A percentile compares a stretch with the other conserved stretches of the same genome.
phyloP scores from a whole-genome alignment of 116 monocot species.

The Zostera marina region DNA sequence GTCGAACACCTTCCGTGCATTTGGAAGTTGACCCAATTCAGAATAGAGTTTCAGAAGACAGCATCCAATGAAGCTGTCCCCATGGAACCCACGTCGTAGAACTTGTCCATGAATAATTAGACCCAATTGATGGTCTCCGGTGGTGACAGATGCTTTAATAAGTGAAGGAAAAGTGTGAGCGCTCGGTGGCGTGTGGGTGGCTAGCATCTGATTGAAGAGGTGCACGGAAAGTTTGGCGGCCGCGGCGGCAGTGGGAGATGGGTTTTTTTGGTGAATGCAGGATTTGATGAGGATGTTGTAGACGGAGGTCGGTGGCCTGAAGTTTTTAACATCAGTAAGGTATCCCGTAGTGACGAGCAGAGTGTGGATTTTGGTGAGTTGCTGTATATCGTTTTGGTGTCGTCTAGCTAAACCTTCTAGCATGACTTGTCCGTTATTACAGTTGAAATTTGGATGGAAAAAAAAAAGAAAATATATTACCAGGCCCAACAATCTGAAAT shows the following conservation, averaged over 20 bases:
- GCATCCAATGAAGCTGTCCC: constrained; percentile 27
- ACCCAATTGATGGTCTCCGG: not conserved
- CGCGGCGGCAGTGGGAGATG: not conserved
- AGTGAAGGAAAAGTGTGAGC: constrained; percentile 32
- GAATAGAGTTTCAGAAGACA: constrained; percentile 23
- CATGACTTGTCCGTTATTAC: no score
- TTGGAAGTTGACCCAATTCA: constrained; percentile 4
- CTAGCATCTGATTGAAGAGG: constrained; percentile 30
- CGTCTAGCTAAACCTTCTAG: constrained; percentile 2
- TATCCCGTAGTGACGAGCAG: constrained; percentile 41
- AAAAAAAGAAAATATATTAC: no score
- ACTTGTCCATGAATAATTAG: constrained; percentile 30
- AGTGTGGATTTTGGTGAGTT: constrained; percentile 31
- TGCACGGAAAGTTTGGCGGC: constrained; percentile 13
- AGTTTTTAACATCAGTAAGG: constrained; percentile 3
- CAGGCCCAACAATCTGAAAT: no score
- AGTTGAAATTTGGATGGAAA: no score
- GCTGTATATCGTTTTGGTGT: constrained; percentile 4
- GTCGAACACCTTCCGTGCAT: constrained; percentile 26
- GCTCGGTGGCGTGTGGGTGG: constrained; percentile 17
- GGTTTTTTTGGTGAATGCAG: constrained; percentile 6
- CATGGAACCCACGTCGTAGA: constrained; percentile 25
- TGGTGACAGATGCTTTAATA: constrained; percentile 7
- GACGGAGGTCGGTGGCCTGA: constrained; percentile 13
- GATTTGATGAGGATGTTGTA: constrained; percentile 48